These are phyloP conservation scores for Thalassiosira profunda DNA, from an alignment of 108 stramenopile genomes.

Conservation along the genomic window DNA sequence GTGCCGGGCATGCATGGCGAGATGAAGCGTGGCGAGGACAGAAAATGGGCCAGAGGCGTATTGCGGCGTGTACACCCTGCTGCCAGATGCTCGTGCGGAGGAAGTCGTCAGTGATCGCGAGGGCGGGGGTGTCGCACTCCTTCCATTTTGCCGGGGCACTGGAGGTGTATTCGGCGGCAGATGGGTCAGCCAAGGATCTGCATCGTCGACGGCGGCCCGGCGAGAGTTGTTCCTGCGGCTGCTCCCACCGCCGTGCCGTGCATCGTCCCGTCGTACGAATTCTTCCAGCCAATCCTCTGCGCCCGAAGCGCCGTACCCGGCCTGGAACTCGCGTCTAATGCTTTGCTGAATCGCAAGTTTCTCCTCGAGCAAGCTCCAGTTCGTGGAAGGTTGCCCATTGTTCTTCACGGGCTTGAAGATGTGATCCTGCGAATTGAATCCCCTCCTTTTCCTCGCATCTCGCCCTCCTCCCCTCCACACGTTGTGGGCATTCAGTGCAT, in stretches of 20 bases:
- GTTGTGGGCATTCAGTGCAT: constrained; percentile 22
- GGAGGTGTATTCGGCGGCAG: too few species aligned
- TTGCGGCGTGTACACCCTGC: constrained; percentile 43
- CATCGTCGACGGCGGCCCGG: not conserved
- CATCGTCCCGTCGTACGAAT: constrained; percentile 38
- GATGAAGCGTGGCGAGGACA: constrained; percentile 46
- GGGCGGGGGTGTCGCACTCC: constrained; percentile 6
- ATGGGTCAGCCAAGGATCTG: not conserved
- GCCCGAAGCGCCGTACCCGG: constrained; percentile 11
- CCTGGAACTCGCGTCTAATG: constrained; percentile 6
- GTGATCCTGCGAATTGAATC: constrained; percentile 36
- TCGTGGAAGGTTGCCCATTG: constrained; percentile 45
- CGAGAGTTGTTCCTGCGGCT: too few species aligned
- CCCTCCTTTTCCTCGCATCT: not conserved
- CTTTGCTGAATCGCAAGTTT: constrained; percentile 33
- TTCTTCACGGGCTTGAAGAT: constrained; percentile 50
- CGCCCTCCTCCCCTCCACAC: constrained; percentile 27
- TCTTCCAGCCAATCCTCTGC: constrained; percentile 45
- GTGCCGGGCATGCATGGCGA: constrained; percentile 31
- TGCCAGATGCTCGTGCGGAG: constrained; percentile 3
- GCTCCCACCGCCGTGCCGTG: constrained; percentile 14
- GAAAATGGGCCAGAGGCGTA: constrained; percentile 58
- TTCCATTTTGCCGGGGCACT: too few species aligned
- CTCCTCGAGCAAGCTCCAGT: constrained; percentile 46
- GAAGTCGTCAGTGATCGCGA: not conserved